These are phyloP conservation scores for Calycina marina DNA, from an alignment of 2,329 filamentous ascomycete species.

Conservation along the genomic window DNA sequence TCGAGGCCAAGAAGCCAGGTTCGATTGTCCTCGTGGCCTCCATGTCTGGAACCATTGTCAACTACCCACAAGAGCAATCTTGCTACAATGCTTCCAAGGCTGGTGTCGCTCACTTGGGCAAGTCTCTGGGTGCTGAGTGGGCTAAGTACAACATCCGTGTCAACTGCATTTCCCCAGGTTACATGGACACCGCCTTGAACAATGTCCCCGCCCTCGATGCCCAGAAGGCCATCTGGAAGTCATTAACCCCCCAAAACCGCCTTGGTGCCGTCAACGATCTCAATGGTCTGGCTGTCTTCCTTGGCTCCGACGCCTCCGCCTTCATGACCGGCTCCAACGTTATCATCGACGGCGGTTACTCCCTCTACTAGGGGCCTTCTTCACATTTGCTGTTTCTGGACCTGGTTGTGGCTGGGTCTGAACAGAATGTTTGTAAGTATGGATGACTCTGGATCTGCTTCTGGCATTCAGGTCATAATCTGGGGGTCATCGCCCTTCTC, in stretches of 20 bases:
- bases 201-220: constrained; percentile 63
- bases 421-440: too few relatives aligned
- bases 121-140: constrained; percentile 75
- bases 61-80: constrained; percentile 72
- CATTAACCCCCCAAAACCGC: constrained; percentile 57
- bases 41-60: constrained; percentile 74
- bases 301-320: constrained; percentile 55
- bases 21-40: constrained; percentile 64
- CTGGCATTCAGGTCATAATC: too few relatives aligned
- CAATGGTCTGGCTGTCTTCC: constrained; percentile 63
- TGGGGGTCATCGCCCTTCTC: too few relatives aligned
- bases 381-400: too few relatives aligned
- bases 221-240: constrained; percentile 71
- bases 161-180: constrained; percentile 69
- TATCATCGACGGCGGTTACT: constrained; percentile 22
- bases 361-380: constrained; percentile 20
- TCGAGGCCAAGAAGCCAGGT: constrained; percentile 53
- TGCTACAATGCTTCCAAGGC: constrained; percentile 80
- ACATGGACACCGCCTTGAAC: constrained; percentile 78
- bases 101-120: constrained; percentile 62
- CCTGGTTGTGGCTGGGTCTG: too few relatives aligned
- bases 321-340: constrained; percentile 68
- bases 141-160: constrained; percentile 68
- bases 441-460: too few relatives aligned
- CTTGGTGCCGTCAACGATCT: constrained; percentile 62